Evolutionary conservation across 164 flowering plant genomes (phyloP), one percentile per base, ranked within the genome.

Genomic region (Magnolia kwangsiensis): DNA sequence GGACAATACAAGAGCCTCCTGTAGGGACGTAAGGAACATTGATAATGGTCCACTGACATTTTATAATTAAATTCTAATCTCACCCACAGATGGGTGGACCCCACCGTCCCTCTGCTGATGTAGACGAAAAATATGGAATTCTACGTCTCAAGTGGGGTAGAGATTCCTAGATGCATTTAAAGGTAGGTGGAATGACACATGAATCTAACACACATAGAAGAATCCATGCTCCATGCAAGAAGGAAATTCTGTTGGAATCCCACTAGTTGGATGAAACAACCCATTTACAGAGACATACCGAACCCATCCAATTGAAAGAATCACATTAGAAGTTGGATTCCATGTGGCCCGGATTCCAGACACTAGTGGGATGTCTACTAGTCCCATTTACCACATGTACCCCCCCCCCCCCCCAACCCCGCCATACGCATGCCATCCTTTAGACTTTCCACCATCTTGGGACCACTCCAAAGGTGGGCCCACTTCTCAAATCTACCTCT

Each of bases 301-400:
- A 68, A 8, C 18, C 50, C 71, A 68, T 29, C 68, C 68, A 65
- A 21, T 27, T 27, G 71, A 19, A 20, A 68, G 71, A 31, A 67
- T 13, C 45, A 31, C 50, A 31, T 27, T 5, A 67, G 24, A 50
- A 23, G 50, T 71, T 71, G 73, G 73, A 71, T 71, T 71, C 73
- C 73, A 51, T 50, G 31, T 71, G 63, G 72, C 13, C n/a, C 58
- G 49, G 72, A 51, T 50, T 71, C 29, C 29, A 71, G 31, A 9
- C 61, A 71, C 29, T 50, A 71, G 73, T 71, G 73, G 73, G 24
- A 71, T 71, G 63, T 71, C 73, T 50, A 71, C 61, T 20, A 71
- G 31, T 21, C 73, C 73, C 73, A 71, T 24, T 24, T 24, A 0
- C 27, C 27, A 24, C 73, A 71, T 50, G 61, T 50, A 31, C 4